Evolutionary conservation across 1,284 basidiomycete species (phyloP).

Genomic region (Leccinum subrobustum): DNA sequence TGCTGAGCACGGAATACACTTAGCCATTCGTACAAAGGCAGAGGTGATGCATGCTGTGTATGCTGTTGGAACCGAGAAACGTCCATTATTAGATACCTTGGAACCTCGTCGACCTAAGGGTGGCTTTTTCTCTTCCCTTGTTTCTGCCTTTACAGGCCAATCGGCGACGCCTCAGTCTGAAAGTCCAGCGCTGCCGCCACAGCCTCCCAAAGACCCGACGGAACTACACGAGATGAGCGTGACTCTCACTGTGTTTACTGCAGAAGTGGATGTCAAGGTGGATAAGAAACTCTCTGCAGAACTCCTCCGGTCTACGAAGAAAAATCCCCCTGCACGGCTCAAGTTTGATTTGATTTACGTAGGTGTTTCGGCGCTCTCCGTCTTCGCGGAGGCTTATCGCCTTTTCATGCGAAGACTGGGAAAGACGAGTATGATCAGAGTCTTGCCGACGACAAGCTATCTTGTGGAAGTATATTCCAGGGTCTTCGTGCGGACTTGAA

Average conservation of each 20-base stretch:
- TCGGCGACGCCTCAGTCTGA: slow-evolving; percentile 27
- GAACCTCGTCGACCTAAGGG: slow-evolving; percentile 43
- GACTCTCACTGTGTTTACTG: slow-evolving; percentile 80
- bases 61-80: slow-evolving; percentile 67
- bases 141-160: slow-evolving; percentile 58
- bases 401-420: slow-evolving; percentile 57
- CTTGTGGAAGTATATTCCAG: slow-evolving; percentile 80
- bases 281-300: slow-evolving; percentile 76
- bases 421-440: slow-evolving; percentile 86
- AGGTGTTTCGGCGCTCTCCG: slow-evolving; percentile 25
- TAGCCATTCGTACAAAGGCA: slow-evolving; percentile 79
- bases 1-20: background rate
- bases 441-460: slow-evolving; percentile 61
- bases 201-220: slow-evolving; percentile 51
- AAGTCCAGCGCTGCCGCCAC: slow-evolving; percentile 40
- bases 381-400: slow-evolving; percentile 1
- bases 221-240: slow-evolving; percentile 65
- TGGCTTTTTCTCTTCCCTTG: slow-evolving; percentile 78
- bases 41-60: slow-evolving; percentile 84
- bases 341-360: slow-evolving; percentile 88
- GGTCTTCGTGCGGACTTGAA: slow-evolving; percentile 83
- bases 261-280: slow-evolving; percentile 74
- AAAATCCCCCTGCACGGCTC: slow-evolving; percentile 81
- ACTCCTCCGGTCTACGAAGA: slow-evolving; percentile 92
- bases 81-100: slow-evolving; percentile 32